Conservation (phyloP, 768 basidiomycete genomes). For the Mycena kentingensis region DNA sequence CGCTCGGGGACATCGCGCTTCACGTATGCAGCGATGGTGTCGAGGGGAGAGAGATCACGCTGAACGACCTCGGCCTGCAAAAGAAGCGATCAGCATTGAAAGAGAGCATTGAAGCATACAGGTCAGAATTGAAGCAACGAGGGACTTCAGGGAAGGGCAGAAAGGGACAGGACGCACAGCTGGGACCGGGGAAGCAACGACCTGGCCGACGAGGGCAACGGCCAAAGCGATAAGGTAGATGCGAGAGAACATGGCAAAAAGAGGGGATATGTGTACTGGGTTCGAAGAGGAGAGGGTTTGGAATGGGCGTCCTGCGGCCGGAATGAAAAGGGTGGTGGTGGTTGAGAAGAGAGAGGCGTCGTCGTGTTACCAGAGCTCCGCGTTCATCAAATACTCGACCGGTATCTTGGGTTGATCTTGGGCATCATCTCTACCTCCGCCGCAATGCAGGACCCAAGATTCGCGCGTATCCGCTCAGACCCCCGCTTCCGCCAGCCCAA, state of each 20-base stretch:
- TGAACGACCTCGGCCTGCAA: conserved; percentile 27
- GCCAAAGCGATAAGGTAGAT: conserved; percentile 41
- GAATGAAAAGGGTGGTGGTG: background rate
- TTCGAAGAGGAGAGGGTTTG: conserved; percentile 17
- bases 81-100: conserved; percentile 5
- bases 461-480: conserved; percentile 83
- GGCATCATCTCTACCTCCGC: conserved; percentile 6
- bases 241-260: conserved; percentile 48
- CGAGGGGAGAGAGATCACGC: conserved; percentile 37
- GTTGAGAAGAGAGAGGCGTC: conserved; percentile 14
- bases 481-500: conserved; percentile 89
- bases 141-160: too few relatives aligned
- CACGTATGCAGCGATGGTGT: conserved; percentile 46
- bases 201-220: conserved; percentile 47
- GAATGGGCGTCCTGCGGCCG: conserved; percentile 19
- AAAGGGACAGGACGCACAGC: conserved; percentile 34
- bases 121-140: too few relatives aligned
- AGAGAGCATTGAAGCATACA: too few relatives aligned
- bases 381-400: background rate
- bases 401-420: background rate
- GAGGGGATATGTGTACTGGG: conserved; percentile 24
- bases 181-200: conserved; percentile 45
- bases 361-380: background rate
- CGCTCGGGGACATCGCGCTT: conserved; percentile 35
- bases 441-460: conserved; percentile 71